Evolutionary conservation across 2,329 filamentous ascomycete genomes (phyloP), one percentile per base, ranked within the genome.

Genomic region (Neurospora sp.): DNA sequence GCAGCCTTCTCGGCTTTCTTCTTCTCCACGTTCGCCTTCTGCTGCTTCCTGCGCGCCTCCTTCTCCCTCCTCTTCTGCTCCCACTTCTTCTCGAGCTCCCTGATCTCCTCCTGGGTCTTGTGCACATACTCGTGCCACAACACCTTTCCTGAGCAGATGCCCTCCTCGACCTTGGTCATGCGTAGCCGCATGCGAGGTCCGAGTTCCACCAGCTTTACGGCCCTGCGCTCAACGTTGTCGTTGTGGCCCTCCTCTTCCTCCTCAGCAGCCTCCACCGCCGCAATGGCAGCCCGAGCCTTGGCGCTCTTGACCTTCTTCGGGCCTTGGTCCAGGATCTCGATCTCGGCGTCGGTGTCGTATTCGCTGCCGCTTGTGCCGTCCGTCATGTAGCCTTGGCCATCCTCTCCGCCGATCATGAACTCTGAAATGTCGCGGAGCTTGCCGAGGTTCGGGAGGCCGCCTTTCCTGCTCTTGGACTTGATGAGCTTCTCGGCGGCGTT

Each of bases 91-190:
- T 98, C 94, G 75, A 97, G 81, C 73, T 91, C 88, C 77, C 90
- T 87, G 70, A 93, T 82, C 79, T 99, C 94, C 19, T 88, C 86
- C 75, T 89, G 89, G 7, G 88, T 89, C 85, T 99, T 99, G 78
- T 90, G 88, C 68, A 98, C 89, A 78, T 93, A 96, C 78, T 97
- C 93, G 80, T 99, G 96, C 96, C 96, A 99, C 91, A 99, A 92
- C 70, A 97, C 87, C 79, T 93, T 96, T 67, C 96, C 96, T 36
- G 87, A 86, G 76, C 93, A 97, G 7, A 98, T 81, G 1, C 95
- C 96, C 76, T 99, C 96, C 78, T 99, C 96, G 4, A 99, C 94
- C 82, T 99, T 99, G 69, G 93, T 94, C 81, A 99, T 84, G 39
- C 95, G 89, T 52, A 99, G 82, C 72, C 88, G 91, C 91, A 99